A percentile compares a stretch with the other conserved stretches of the same genome.
Conservation (phyloP, 2,329 filamentous ascomycete species). For the Eurotiales sp. region DNA sequence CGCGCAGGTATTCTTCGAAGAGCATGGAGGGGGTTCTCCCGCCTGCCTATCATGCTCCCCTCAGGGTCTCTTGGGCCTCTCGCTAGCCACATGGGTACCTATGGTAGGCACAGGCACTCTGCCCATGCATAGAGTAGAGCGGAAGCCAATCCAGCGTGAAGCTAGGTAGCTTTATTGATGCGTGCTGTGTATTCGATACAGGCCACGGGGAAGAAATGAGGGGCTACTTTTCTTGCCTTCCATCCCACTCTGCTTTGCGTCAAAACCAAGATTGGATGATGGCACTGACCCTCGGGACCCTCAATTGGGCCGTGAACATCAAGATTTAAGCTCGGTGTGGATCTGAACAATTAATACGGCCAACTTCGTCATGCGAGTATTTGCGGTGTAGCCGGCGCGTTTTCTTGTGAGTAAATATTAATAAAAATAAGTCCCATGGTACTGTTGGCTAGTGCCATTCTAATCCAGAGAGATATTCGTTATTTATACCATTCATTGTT, state of each 20-base stretch:
- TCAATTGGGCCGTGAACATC: slow-evolving; percentile 2
- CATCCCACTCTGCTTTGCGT: not conserved
- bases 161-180: too few species aligned
- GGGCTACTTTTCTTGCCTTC: not conserved
- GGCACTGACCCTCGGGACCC: slow-evolving; percentile 10
- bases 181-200: too few species aligned
- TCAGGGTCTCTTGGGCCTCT: not conserved
- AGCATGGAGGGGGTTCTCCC: not conserved
- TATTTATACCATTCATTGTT: not conserved
- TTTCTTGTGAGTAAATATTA: not conserved
- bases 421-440: too few species aligned
- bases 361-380: slow-evolving; percentile 7
- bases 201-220: not conserved
- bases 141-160: not conserved
- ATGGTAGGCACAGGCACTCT: not conserved
- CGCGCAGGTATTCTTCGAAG: not conserved
- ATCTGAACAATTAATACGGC: not conserved
- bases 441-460: too few species aligned
- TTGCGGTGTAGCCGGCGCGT: not conserved
- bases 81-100: not conserved
- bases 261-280: not conserved
- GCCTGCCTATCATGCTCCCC: not conserved
- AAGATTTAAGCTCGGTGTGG: slow-evolving; percentile 7
- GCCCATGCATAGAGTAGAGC: not conserved
- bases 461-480: not conserved